Evolutionary conservation across 805 yeast species (phyloP).

Genomic region (Scheffersomyces amazonensis): DNA sequence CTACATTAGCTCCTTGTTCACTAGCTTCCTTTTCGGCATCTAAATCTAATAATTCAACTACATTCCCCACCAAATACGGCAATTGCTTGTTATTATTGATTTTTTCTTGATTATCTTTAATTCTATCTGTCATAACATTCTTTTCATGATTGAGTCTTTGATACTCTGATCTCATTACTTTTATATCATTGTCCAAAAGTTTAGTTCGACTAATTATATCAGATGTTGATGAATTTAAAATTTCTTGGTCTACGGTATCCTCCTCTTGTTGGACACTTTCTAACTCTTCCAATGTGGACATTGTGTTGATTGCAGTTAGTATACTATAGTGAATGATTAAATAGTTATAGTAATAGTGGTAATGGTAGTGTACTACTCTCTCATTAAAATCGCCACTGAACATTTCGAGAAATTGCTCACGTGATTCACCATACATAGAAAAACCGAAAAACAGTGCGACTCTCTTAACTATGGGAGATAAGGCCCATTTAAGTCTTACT

Average conservation of each 20-base stretch:
- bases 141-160: conserved; percentile 91
- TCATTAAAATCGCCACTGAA: conserved; percentile 2
- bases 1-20: conserved; percentile 94
- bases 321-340: not conserved
- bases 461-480: too few species aligned
- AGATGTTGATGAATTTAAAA: conserved; percentile 69
- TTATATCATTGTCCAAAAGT: conserved; percentile 89
- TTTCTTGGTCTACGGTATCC: conserved; percentile 76
- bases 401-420: too few species aligned
- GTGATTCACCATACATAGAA: too few species aligned
- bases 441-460: too few species aligned
- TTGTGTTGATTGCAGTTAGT: conserved; percentile 25
- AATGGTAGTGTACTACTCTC: too few species aligned
- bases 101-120: conserved; percentile 94
- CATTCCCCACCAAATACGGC: conserved; percentile 95
- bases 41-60: conserved; percentile 89
- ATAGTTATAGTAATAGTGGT: not conserved
- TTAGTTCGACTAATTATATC: conserved; percentile 86
- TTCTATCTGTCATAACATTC: conserved; percentile 86
- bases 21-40: conserved; percentile 78
- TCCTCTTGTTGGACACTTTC: conserved; percentile 51
- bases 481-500: too few species aligned
- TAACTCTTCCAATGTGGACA: conserved; percentile 86
- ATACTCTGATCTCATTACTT: conserved; percentile 88
- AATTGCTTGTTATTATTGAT: conserved; percentile 92